Evolutionary conservation across 2,329 filamentous ascomycete species (phyloP), one percentile per base, ranked within the genome.

Genomic region (Cordyceps javanica): DNA sequence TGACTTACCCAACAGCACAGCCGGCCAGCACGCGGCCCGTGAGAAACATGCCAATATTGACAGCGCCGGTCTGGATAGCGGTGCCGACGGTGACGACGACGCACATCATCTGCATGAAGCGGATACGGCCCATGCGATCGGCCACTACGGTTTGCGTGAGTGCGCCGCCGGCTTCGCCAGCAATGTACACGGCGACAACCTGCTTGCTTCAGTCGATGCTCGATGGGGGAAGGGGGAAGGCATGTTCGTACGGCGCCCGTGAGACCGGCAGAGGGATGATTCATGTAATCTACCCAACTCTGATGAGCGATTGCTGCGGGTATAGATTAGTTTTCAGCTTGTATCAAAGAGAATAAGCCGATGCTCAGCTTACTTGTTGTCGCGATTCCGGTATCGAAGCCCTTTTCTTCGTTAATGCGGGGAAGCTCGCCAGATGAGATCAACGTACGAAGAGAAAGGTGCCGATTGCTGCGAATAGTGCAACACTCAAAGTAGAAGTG

Each of bases 221-320:
- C 4, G 16, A 11, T 8, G 11, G 14, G 2, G 10, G 25, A 5
- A 16, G 41, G 50, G 30, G 21, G 11, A 13, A 11, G 13, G 16
- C 5, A 11, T 34, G 7, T 5, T 28, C 50, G 3, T 57, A 79
- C 77, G 25, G 79, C 77, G 55, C 82, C 82, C 2, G 80, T 83
- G 16, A 83, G 66, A 4, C 75, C 80, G 61, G 79, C 72, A 3
- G 78, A 81, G 2, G 82, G 82, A 50, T 80, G 65, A 13, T 73
- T 57, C 81, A 85, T 84, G 66, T 84, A 85, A 44, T 80, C 73
- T 45, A 81, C 76, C 81, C 81, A 85, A 64, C 79, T 82, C 62
- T 80, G 65, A 64, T 85, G 82, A 3, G 82, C 81, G 57, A 85
- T 85, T 21, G 82, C 76, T 78, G 19, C 14, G 3, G 21, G 13